Conservation (phyloP, 805 yeast genomes). For the Saccharomycopsis sp. region DNA sequence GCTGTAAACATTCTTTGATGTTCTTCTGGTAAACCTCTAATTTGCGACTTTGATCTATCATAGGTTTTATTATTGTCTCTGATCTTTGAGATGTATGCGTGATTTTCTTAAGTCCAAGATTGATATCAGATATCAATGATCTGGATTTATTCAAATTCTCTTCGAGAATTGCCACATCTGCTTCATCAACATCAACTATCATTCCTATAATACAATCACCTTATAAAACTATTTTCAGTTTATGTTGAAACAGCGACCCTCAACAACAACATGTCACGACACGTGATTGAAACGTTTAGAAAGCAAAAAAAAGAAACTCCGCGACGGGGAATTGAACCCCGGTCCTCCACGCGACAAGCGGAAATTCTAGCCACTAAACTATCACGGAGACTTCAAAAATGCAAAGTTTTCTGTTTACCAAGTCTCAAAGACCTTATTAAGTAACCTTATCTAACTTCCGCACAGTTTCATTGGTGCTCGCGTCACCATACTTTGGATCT, state of each 20-base stretch:
- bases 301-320: constrained; percentile 19
- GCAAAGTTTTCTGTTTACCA: too few species aligned
- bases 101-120: constrained; percentile 47
- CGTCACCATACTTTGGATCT: too few species aligned
- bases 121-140: constrained; percentile 47
- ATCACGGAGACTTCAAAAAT: constrained; percentile 31
- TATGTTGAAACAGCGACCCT: too few species aligned
- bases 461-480: too few species aligned
- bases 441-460: too few species aligned
- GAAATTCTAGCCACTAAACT: constrained; percentile 35
- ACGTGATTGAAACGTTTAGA: not conserved
- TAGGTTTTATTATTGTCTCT: constrained; percentile 61
- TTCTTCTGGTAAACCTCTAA: constrained; percentile 49
- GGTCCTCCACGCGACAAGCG: constrained; percentile 30
- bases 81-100: constrained; percentile 49
- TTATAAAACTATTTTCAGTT: not conserved
- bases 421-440: too few species aligned
- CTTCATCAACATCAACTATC: constrained; percentile 59
- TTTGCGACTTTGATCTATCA: constrained; percentile 53
- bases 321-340: constrained; percentile 24
- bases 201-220: too few species aligned
- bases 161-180: constrained; percentile 75
- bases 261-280: too few species aligned
- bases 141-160: constrained; percentile 60
- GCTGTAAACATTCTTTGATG: constrained; percentile 45